A percentile compares a stretch with the other conserved stretches of the same genome.
phyloP scores from a whole-genome alignment of 768 basidiomycete genomes.

The Lactifluus rugatus region DNA sequence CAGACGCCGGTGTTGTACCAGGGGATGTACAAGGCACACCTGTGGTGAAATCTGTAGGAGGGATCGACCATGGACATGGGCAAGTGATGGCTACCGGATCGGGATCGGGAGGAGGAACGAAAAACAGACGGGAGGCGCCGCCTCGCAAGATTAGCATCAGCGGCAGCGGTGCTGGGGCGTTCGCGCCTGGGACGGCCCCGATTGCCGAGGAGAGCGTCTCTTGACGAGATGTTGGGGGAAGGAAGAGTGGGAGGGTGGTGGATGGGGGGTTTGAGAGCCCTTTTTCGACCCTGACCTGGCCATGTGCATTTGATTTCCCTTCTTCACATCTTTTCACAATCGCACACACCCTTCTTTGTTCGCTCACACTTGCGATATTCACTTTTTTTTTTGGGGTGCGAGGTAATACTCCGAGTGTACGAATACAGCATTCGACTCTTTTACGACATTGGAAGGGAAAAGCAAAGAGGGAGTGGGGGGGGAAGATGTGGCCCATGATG shows the following conservation, averaged over 20 bases:
- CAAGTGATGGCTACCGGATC: constrained; percentile 17
- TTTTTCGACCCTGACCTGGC: neutral
- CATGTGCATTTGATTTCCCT: neutral
- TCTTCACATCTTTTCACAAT: neutral
- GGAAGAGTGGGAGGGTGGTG: neutral
- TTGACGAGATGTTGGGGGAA: neutral
- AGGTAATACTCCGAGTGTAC: neutral
- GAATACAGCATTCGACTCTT: neutral
- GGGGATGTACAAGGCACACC: constrained; percentile 22
- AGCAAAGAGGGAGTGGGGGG: neutral
- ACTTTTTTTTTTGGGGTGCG: neutral
- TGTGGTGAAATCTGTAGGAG: constrained; percentile 9
- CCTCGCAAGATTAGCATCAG: constrained; percentile 27
- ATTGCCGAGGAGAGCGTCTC: constrained; percentile 21
- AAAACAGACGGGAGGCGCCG: constrained; percentile 24
- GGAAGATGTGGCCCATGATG: neutral
- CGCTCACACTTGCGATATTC: neutral
- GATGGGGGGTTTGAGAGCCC: neutral
- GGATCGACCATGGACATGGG: constrained; percentile 15
- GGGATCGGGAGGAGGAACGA: constrained; percentile 21
- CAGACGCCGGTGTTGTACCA: constrained; percentile 28
- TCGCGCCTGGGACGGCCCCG: constrained; percentile 19
- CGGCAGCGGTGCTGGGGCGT: constrained; percentile 23
- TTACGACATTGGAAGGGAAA: neutral
- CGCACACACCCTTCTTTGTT: constrained; percentile 1